These are phyloP conservation scores for Sphagnum magellanicum DNA, from an alignment of 228 moss, liverwort and hornwort genomes.

Conservation along the genomic window DNA sequence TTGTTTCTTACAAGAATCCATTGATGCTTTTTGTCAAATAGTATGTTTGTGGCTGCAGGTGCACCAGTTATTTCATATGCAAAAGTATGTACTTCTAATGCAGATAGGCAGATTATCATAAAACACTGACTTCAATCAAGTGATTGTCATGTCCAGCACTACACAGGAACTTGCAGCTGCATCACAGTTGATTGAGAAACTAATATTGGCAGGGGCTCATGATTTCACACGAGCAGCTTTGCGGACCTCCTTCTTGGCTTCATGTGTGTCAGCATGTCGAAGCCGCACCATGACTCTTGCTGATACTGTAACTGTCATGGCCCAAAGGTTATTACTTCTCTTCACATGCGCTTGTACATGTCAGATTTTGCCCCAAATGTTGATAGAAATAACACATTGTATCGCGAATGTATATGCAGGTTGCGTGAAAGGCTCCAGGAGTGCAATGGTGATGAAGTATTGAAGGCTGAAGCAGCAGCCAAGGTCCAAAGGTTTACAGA, in stretches of 20 bases:
- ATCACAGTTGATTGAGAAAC: slow-evolving; percentile 71
- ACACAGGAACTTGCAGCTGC: slow-evolving; percentile 78
- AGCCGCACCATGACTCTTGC: slow-evolving; percentile 95
- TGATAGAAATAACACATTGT: background rate
- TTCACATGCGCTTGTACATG: background rate
- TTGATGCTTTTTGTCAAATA: background rate
- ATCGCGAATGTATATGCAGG: slow-evolving; percentile 21
- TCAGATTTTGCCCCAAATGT: too few species aligned
- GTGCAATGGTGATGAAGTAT: slow-evolving; percentile 91
- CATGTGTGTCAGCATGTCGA: slow-evolving; percentile 91
- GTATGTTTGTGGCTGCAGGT: too few species aligned
- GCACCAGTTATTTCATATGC: too few species aligned
- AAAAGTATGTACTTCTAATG: too few species aligned
- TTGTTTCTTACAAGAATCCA: background rate
- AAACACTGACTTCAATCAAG: slow-evolving; percentile 2
- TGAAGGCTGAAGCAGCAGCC: slow-evolving; percentile 97
- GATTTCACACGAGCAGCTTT: slow-evolving; percentile 91
- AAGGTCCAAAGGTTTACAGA: slow-evolving; percentile 98
- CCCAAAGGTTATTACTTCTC: slow-evolving; percentile 58
- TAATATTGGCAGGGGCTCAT: slow-evolving; percentile 75
- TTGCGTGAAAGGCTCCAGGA: slow-evolving; percentile 94
- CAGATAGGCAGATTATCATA: too few species aligned
- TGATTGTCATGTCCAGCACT: slow-evolving; percentile 50
- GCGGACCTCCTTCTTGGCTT: slow-evolving; percentile 89
- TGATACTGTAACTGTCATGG: slow-evolving; percentile 94